Base-by-base conservation (phyloP, 106 monocot species). In the Dactylorhiza incarnata region DNA sequence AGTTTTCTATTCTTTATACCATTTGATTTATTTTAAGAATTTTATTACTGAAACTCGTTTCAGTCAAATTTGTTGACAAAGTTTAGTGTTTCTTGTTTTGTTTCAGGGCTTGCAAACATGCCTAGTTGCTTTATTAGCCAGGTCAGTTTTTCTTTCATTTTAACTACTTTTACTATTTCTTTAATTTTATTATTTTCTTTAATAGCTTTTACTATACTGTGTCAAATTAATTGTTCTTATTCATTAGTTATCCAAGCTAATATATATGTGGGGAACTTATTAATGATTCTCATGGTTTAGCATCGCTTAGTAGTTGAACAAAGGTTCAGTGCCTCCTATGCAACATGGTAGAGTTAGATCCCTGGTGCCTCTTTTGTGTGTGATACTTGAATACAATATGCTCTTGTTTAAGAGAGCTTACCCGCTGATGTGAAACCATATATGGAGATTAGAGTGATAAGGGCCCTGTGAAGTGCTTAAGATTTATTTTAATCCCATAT, bases 51-150 rank as follows among this genome's bases (percentile, higher is more conserved):
- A 6, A 37, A 2, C 71, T 53, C 0, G 58, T 44, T 29, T 78
- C 69, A 45, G 45, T 26, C 8, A 80, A 69, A 68, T 43, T 68
- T 56, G 55, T 45, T 77, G 61, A 23, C 61, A 61, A 61, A 20
- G 22, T 23, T 61, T 22, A 3, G 23, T 71, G 37, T 70, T 77
- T 72, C 20, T 62, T 44, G 53, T 84, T 44, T 73, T 72, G 48
- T 51, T 88, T 77, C 87, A 97, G 97, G 97, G 94, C 62, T 80
- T 99, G 62, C 80, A 80, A 80, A 80, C 74, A 17, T 80, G 80
- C 69, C 68, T 80, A 55, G 80, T 75, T 51, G 80, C 80, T 53
- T 46, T 80, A 48, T 73, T 80, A 48, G 86, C 86, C 59, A 58
- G 78, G 86, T 89, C 74, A 65, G 83, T 22, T 45, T 49, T 68